phyloP scores from a whole-genome alignment of 345 rosid genomes.

The Hevea brasiliensis region DNA sequence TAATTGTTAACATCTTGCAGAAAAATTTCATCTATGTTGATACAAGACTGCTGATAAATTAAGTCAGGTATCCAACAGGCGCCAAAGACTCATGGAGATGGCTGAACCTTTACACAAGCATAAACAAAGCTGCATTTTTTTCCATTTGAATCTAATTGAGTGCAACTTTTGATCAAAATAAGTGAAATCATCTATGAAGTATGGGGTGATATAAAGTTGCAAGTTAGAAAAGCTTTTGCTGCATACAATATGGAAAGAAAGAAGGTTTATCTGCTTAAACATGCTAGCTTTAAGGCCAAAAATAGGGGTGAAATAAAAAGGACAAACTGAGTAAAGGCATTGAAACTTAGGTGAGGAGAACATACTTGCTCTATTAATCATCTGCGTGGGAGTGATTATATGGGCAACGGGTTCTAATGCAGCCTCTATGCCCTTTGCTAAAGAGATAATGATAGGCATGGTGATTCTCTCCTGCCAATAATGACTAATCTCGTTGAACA shows the following conservation, averaged over 20 bases:
- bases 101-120: not conserved
- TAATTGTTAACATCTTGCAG: too few relatives aligned
- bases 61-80: not conserved
- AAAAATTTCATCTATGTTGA: too few relatives aligned
- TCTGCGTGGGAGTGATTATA: conserved; percentile 87
- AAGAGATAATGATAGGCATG: conserved; percentile 68
- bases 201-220: not conserved
- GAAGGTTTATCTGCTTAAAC: not conserved
- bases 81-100: not conserved
- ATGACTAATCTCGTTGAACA: conserved; percentile 80
- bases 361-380: conserved; percentile 92
- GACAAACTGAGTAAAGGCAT: not conserved
- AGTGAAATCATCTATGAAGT: not conserved
- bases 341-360: not conserved
- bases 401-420: conserved; percentile 76
- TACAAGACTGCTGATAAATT: too few relatives aligned
- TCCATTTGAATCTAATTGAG: not conserved
- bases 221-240: too few relatives aligned
- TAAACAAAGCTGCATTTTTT: too few relatives aligned
- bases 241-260: not conserved
- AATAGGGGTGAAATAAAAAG: not conserved
- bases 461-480: conserved; percentile 93
- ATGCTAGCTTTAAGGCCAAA: not conserved
- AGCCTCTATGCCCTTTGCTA: conserved; percentile 94
- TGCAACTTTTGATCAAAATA: not conserved